Base-by-base conservation (phyloP, 163 green algal species). In the Trebouxia gelatinosa region DNA sequence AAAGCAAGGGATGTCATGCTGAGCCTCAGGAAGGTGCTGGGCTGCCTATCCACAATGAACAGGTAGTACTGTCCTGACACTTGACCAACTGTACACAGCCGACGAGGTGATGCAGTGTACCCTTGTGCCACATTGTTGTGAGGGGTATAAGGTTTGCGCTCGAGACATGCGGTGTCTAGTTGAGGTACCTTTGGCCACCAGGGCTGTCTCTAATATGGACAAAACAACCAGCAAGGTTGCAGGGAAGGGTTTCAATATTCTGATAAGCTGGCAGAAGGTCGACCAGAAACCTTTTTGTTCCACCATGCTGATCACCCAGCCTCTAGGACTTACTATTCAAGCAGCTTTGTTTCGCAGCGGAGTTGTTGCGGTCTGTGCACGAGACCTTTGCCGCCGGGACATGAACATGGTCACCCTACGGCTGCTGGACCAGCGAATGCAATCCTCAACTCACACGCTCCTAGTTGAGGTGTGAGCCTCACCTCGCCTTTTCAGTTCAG, bases 51-150 rank as follows among this genome's bases (percentile, higher is more conserved):
- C 2, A 90, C 65, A 28, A 89, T 64, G 16, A 88, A 80, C 11
- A 64, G 39, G 51, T 91, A 91, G 76, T 88, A 87, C 11, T 77
- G 80, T 6, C 87, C 87, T 6, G 85, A 81, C n/a, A 90, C 77
- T 64, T 85, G 87, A 37, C 87, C 87, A 48, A 90, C 87, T 90
- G 84, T 77, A 70, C 11, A 13, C 6, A 28, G 17, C 17, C 28
- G 48, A 17, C 37, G 29, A 4, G 40, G 26, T 26, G 26, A 51
- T 65, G 5, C 5, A 43, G 67, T 75, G 64, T 28, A 13, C 19
- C 9, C 64, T 78, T 78, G 70, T 43, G 26, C 21, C 13, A 67
- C 28, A 70, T 16, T 17, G 9, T 31, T 58, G 67, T 7, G 6
- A 46, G 16, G 1, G 38, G 32, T 54, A 43, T 57, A 31, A 59